phyloP scores from a whole-genome alignment of 1,139 yeast genomes.

The Diutina neorugosa region DNA sequence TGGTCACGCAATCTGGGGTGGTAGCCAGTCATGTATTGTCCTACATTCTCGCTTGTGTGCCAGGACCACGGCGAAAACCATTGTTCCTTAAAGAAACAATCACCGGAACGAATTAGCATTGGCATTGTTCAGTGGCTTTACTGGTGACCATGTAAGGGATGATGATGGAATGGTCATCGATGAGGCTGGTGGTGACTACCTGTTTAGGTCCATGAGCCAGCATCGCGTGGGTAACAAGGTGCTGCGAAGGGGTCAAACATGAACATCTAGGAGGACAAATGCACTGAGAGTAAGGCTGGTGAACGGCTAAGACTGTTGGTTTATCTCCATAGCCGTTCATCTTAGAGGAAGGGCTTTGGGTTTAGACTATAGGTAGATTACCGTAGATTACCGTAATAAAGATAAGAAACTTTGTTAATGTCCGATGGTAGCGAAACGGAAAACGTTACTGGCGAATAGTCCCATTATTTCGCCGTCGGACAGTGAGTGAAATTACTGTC shows the following conservation, averaged over 20 bases:
- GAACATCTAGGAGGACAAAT: no score
- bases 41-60: not conserved
- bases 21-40: not conserved
- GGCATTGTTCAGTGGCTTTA: not conserved
- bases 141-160: not conserved
- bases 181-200: not conserved
- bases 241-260: not conserved
- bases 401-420: no score
- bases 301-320: not conserved
- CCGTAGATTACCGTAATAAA: no score
- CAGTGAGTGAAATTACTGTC: not conserved
- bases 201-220: not conserved
- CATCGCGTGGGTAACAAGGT: not conserved
- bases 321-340: no score
- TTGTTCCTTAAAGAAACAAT: not conserved
- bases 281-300: not conserved
- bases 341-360: no score
- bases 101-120: not conserved
- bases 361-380: no score
- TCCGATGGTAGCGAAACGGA: no score
- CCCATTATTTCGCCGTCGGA: not conserved
- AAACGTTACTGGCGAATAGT: no score
- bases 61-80: not conserved
- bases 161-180: not conserved
- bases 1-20: not conserved